Percentiles rank a stretch among this genome's conserved stretches.
Evolutionary conservation across 2,329 filamentous ascomycete species (phyloP).

Genomic region (Phialocephala sp.): DNA sequence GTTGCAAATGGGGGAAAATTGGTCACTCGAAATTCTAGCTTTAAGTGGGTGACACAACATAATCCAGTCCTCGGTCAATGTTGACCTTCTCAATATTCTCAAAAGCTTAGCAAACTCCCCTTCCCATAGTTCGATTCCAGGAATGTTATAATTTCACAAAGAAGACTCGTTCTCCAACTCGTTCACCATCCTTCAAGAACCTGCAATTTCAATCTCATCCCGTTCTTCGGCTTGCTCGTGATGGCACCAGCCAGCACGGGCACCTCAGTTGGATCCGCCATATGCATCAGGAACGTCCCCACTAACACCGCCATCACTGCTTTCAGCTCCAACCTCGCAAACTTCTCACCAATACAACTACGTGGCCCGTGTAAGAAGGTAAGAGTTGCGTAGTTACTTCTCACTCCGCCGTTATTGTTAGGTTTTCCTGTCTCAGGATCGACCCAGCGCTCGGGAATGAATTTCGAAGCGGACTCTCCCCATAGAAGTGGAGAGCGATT

Average conservation of each 20-base stretch:
- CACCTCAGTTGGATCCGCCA: slow-evolving; percentile 33
- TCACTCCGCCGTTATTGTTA: slow-evolving; percentile 65
- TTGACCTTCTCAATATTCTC: not conserved
- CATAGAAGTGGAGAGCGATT: slow-evolving; percentile 63
- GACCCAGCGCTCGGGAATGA: slow-evolving; percentile 65
- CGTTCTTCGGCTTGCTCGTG: slow-evolving; percentile 38
- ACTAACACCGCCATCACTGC: slow-evolving; percentile 62
- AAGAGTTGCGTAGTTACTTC: slow-evolving; percentile 77
- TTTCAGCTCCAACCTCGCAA: slow-evolving; percentile 83
- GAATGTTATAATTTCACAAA: not conserved
- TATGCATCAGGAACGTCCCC: slow-evolving; percentile 32
- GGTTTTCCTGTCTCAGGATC: slow-evolving; percentile 26
- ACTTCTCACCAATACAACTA: slow-evolving; percentile 81
- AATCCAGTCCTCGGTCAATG: not conserved
- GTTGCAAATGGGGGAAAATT: not conserved
- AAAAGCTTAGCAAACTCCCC: too few relatives aligned
- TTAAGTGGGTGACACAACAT: not conserved
- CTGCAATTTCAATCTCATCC: slow-evolving; percentile 36
- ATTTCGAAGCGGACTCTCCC: slow-evolving; percentile 63
- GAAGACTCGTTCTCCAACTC: not conserved
- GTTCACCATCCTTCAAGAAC: slow-evolving; percentile 32
- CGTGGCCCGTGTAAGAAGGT: slow-evolving; percentile 87
- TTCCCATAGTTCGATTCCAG: not conserved
- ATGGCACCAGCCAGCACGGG: slow-evolving; percentile 33
- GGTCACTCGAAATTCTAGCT: not conserved